phyloP scores from a whole-genome alignment of 345 rosid genomes.

The Fremontodendron californicum region DNA sequence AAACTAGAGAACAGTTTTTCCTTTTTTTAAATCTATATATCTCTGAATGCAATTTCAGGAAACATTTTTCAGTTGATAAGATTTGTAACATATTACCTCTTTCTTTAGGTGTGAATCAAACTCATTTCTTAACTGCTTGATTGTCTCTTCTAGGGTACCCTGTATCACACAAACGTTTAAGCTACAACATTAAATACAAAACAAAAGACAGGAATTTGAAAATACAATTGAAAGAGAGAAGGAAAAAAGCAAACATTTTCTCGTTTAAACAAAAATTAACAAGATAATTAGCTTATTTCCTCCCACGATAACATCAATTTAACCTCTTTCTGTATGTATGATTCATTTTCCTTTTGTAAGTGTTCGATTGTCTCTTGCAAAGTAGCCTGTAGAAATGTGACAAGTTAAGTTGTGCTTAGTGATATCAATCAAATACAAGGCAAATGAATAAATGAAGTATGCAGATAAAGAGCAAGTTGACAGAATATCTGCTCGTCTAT shows the following conservation, averaged over 20 bases:
- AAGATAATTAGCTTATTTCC: not conserved
- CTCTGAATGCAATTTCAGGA: not conserved
- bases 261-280: not conserved
- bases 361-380: conserved; percentile 27
- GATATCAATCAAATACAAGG: not conserved
- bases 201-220: not conserved
- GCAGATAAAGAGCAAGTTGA: not conserved
- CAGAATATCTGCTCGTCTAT: not conserved
- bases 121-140: conserved; percentile 8
- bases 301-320: not conserved
- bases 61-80: not conserved
- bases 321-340: conserved; percentile 47
- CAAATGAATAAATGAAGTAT: not conserved
- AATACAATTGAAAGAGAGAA: not conserved
- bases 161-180: not conserved
- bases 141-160: not conserved
- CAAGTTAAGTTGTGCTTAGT: not conserved
- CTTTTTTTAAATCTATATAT: not conserved
- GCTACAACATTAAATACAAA: not conserved
- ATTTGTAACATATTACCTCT: conserved; percentile 18
- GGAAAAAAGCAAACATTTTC: not conserved
- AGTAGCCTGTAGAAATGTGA: not conserved
- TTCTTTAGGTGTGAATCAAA: conserved; percentile 12
- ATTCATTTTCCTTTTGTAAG: conserved; percentile 42
- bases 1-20: not conserved